Percentiles rank a stretch among this genome's conserved stretches.
These are phyloP conservation scores for Penicillium aurantiogriseum DNA, from an alignment of 2,329 filamentous ascomycete species.

Conservation along the genomic window DNA sequence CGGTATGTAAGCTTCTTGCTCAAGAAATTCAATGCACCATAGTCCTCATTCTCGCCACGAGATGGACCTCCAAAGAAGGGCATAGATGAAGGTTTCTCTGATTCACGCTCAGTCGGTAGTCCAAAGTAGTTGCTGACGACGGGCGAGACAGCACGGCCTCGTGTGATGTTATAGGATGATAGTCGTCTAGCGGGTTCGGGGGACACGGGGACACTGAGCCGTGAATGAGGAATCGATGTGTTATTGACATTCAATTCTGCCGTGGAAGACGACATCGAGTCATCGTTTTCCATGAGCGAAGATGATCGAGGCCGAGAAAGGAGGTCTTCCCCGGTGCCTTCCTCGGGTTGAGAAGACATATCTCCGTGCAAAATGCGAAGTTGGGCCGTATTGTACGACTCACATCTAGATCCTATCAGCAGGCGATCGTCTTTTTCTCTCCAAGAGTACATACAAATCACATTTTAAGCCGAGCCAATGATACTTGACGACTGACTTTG, in stretches of 20 bases:
- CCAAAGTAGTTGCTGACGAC: slow-evolving; percentile 49
- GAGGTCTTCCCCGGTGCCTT: slow-evolving; percentile 22
- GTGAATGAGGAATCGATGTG: slow-evolving; percentile 26
- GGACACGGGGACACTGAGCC: slow-evolving; percentile 21
- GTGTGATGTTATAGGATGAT: slow-evolving; percentile 38
- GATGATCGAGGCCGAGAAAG: slow-evolving; percentile 26
- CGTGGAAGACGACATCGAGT: slow-evolving; percentile 19
- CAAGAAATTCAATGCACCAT: slow-evolving; percentile 57
- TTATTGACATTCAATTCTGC: slow-evolving; percentile 32
- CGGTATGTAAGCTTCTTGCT: slow-evolving; percentile 47
- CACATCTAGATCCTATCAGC: slow-evolving; percentile 37
- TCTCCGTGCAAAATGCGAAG: slow-evolving; percentile 40
- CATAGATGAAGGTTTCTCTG: slow-evolving; percentile 29
- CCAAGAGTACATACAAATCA: slow-evolving; percentile 47
- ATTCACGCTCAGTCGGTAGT: slow-evolving; percentile 36
- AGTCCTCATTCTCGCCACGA: slow-evolving; percentile 39
- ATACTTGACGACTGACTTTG: slow-evolving; percentile 80
- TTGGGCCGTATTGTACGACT: slow-evolving; percentile 49
- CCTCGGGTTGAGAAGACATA: slow-evolving; percentile 24
- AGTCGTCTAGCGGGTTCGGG: slow-evolving; percentile 25
- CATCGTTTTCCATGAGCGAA: slow-evolving; percentile 28
- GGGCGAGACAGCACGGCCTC: slow-evolving; percentile 43
- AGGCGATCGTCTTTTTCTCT: not conserved
- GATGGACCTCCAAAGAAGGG: slow-evolving; percentile 29
- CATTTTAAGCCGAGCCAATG: slow-evolving; percentile 97